Evolutionary conservation across 768 basidiomycete genomes (phyloP), one percentile per base, ranked within the genome.

Genomic region (Mycena latifolia): DNA sequence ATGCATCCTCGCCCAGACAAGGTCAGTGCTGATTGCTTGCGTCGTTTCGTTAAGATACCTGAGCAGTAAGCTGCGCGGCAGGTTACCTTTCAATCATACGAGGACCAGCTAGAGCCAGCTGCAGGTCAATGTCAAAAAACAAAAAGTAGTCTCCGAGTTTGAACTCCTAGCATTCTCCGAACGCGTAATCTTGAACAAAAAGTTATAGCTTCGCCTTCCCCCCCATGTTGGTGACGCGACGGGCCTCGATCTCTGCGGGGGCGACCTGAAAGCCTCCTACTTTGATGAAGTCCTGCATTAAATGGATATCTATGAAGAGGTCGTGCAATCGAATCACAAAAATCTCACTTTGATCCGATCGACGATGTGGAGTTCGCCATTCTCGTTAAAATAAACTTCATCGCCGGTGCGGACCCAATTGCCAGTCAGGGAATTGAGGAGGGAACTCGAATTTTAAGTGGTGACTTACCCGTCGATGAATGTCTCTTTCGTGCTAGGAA

Each of bases 281-380:
- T 71, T 88, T 87, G 72, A 86, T 77, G 15, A 86, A 82, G 74
- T 86, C 51, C 52, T 61, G 52, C 2, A 18, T 10, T 39, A 18
- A 3, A 39, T 3, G 2, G 35, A 50, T 2, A 24, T 81, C 80
- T 79, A 41, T 15, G 25, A 27, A 14, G 61, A 22, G 33, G 35
- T 63, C 25, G 4, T 15, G 12, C n/a, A n/a, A n/a, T 22, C 43
- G 22, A 45, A 20, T n/a, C n/a, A n/a, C n/a, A 35, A 10, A 48
- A 28, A 5, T 46, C 86, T 65, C 74, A 76, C 82, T 80, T 86
- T 86, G 58, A 85, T 72, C 18, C 86, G 81, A 64, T 87, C 85
- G 5, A 87, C 77, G 45, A 87, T 77, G 64, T 83, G 84, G 8
- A 86, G 75, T 57, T 86, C 84, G 4, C 79, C 78, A 35, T 78